Evolutionary conservation across 75 land plant genomes (phyloP), one percentile per base, ranked within the genome.

Genomic region (Adiantum capillusveneris): DNA sequence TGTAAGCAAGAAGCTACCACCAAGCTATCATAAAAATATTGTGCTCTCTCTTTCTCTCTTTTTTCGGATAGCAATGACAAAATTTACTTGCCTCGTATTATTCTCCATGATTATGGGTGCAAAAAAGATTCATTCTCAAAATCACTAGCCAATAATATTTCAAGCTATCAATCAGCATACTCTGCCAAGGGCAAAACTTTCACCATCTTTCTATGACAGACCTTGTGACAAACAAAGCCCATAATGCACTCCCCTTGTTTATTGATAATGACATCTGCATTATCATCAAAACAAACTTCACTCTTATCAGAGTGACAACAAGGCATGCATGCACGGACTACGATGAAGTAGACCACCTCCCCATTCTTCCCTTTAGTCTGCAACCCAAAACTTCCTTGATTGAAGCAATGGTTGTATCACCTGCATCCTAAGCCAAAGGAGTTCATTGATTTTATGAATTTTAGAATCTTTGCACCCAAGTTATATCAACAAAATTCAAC

Each of bases 331-430:
- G 96, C 91, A 28, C 90, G 96, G 18, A 89, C 98, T 13, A 93
- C 88, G 6, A 93, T 90, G 36, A 73, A 84, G 56, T 75, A 71
- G 29, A 88, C 95, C 24, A 89, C 96, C 13, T 88, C 82, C 45
- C 97, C 97, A n/a, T n/a, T n/a, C n/a, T n/a, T n/a, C n/a, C n/a
- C n/a, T n/a, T n/a, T n/a, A n/a, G n/a, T n/a, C n/a, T n/a, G n/a
- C n/a, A n/a, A n/a, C n/a, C 65, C 89, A 88, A 74, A 17, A 84
- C 90, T 65, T 93, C 90, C 63, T 93, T 93, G 22, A 93, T 96
- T 1, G 96, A 93, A 37, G 89, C 98, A 67, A 85, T 78, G 53
- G 89, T 86, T 11, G 76, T 83, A 67, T 93, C 98, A 9, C 98
- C 98, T 29, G 89, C 45, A 36, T 77, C 86, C 91, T 16, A 75